phyloP scores from a whole-genome alignment of 441 rosid genomes.

The Francoa sonchifolia region DNA sequence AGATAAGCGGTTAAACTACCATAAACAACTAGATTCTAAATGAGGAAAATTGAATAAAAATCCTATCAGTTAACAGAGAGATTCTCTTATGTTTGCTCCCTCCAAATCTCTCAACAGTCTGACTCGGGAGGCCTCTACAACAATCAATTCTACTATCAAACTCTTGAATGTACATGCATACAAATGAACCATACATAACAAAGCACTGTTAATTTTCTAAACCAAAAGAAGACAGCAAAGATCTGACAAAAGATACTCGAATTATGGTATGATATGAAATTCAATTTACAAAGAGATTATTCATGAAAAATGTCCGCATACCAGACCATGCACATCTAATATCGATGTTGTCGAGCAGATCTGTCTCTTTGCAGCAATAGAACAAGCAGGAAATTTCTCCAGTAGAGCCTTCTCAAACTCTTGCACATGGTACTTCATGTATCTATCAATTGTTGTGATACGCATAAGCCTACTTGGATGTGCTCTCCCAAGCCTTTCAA shows the following conservation, averaged over 20 bases:
- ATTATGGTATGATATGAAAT: not conserved
- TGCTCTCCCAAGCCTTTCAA: slow-evolving; percentile 90
- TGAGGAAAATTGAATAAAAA: no score
- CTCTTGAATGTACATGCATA: not conserved
- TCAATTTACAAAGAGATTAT: slow-evolving; percentile 10
- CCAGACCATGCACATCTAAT: slow-evolving; percentile 90
- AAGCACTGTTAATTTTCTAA: not conserved
- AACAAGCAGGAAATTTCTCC: slow-evolving; percentile 91
- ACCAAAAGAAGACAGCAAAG: not conserved
- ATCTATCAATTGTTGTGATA: slow-evolving; percentile 65
- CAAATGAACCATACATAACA: not conserved
- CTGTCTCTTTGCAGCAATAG: slow-evolving; percentile 72
- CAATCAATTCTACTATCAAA: no score
- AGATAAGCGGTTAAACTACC: slow-evolving; percentile 7
- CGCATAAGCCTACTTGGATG: slow-evolving; percentile 79
- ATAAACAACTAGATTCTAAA: no score
- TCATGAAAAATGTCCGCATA: slow-evolving; percentile 21
- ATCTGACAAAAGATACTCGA: not conserved
- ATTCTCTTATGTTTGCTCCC: no score
- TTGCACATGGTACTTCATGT: slow-evolving; percentile 85
- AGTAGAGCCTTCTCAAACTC: slow-evolving; percentile 82
- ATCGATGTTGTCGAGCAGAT: slow-evolving; percentile 76
- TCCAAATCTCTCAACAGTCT: no score
- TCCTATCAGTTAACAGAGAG: no score
- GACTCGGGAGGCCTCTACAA: no score